Conservation (phyloP, 805 yeast genomes). For the Pichia heedii region DNA sequence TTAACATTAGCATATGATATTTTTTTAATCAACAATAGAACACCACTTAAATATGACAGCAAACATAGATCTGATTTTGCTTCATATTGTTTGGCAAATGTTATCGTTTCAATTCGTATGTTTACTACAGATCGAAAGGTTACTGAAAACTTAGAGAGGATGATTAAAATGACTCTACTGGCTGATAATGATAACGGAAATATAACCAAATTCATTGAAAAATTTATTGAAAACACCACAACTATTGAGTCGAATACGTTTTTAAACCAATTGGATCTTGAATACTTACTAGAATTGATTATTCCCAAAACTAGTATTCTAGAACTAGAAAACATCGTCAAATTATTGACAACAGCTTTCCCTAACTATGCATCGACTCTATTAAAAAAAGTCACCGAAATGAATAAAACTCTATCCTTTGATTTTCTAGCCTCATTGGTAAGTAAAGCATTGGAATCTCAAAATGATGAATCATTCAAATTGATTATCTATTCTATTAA, state of each 20-base stretch:
- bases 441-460: conserved; percentile 19
- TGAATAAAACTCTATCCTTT: conserved; percentile 46
- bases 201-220: conserved; percentile 15
- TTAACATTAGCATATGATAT: conserved; percentile 8
- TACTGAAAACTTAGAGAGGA: neutral
- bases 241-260: conserved; percentile 13
- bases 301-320: conserved; percentile 28
- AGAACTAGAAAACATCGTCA: conserved; percentile 41
- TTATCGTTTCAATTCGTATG: conserved; percentile 10
- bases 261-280: conserved; percentile 19
- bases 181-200: conserved; percentile 16
- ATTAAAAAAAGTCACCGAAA: conserved; percentile 36
- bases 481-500: conserved; percentile 40
- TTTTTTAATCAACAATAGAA: conserved; percentile 19
- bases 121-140: neutral
- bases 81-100: conserved; percentile 17
- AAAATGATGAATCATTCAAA: conserved; percentile 27
- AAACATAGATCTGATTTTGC: conserved; percentile 22
- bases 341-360: conserved; percentile 30
- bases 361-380: conserved; percentile 35
- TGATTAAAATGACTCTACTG: conserved; percentile 14
- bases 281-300: conserved; percentile 23
- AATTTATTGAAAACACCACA: conserved; percentile 26
- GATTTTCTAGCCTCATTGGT: conserved; percentile 39
- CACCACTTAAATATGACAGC: conserved; percentile 17